Evolutionary conservation across 2,329 filamentous ascomycete genomes (phyloP).

Genomic region (Albifimbria verrucaria): DNA sequence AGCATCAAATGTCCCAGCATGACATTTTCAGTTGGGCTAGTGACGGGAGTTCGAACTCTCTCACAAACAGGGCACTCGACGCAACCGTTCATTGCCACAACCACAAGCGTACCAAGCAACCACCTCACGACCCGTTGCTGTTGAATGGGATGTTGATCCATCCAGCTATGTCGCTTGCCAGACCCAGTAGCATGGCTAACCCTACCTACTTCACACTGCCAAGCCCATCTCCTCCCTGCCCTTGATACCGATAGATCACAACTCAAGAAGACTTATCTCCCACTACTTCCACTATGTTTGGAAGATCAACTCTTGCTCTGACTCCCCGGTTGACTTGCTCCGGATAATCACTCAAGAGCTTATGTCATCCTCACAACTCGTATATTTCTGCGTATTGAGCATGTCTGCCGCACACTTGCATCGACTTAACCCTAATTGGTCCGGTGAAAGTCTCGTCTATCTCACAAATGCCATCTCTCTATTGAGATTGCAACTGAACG

Average conservation of each 20-base stretch:
- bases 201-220: too few species aligned
- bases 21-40: not conserved
- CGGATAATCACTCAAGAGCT: too few species aligned
- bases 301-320: not conserved
- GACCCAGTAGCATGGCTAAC: too few species aligned
- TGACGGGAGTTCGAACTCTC: not conserved
- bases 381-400: not conserved
- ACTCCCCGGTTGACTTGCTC: too few species aligned
- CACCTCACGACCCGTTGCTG: too few species aligned
- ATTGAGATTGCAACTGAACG: not conserved
- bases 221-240: not conserved
- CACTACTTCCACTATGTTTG: not conserved
- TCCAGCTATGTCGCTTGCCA: not conserved
- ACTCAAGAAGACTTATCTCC: not conserved
- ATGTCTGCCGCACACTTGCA: not conserved
- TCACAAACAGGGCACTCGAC: not conserved
- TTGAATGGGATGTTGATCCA: not conserved
- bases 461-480: not conserved
- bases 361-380: not conserved
- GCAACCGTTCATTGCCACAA: not conserved
- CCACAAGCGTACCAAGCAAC: not conserved
- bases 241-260: not conserved
- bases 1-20: not conserved
- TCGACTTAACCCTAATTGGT: not conserved
- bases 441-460: not conserved